Conservation (phyloP, 768 basidiomycete genomes). For the Trametes elegans region DNA sequence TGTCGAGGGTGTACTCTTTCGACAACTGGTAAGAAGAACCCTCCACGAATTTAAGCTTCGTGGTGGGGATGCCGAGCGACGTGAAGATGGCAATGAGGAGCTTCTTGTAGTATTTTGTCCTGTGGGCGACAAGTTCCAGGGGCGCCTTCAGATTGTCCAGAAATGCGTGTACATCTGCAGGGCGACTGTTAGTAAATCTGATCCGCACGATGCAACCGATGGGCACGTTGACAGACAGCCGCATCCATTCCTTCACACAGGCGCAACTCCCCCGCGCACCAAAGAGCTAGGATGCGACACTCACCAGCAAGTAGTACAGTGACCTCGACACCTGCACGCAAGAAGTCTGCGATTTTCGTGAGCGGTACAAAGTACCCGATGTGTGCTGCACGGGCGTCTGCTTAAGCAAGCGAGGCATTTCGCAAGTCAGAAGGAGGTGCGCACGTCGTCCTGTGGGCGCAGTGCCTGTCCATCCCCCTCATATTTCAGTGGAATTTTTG, state of each 20-base stretch:
- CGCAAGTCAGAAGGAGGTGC: conserved; percentile 28
- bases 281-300: not conserved
- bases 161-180: conserved; percentile 89
- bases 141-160: conserved; percentile 97
- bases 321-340: conserved; percentile 88
- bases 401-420: conserved; percentile 2
- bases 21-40: conserved; percentile 94
- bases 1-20: conserved; percentile 90
- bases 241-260: not conserved
- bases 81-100: conserved; percentile 81
- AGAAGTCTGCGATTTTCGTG: conserved; percentile 94
- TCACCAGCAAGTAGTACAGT: conserved; percentile 21
- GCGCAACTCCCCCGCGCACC: not conserved
- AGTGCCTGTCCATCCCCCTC: too few species aligned
- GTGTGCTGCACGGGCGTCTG: conserved; percentile 59
- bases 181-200: not conserved
- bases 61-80: conserved; percentile 87
- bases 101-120: conserved; percentile 88
- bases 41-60: conserved; percentile 78
- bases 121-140: conserved; percentile 81
- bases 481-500: too few species aligned
- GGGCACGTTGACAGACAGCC: too few species aligned
- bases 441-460: conserved; percentile 93
- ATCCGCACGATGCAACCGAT: not conserved
- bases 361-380: conserved; percentile 96